Percentiles rank a stretch among this genome's conserved stretches.
These are phyloP conservation scores for Tetragonia tetragonoides DNA, from an alignment of 148 eudicot genomes.

Conservation along the genomic window DNA sequence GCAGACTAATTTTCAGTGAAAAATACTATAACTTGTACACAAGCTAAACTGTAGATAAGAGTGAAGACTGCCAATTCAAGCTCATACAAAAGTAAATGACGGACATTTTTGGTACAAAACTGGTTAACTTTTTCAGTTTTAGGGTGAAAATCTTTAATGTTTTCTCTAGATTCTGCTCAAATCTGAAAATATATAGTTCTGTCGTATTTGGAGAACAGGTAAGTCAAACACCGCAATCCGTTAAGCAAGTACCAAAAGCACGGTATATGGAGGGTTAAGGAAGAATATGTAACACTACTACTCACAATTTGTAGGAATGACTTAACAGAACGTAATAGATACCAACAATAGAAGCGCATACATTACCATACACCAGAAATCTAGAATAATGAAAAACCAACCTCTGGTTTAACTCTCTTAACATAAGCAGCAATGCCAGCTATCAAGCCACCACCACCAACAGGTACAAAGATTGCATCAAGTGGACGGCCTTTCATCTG, in stretches of 20 bases:
- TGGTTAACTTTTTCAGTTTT: neutral
- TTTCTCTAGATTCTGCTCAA: too few species aligned
- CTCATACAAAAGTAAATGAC: neutral
- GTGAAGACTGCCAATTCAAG: neutral
- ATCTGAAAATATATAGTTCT: too few species aligned
- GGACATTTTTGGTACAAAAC: neutral
- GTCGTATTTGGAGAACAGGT: too few species aligned
- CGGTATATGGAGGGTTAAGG: too few species aligned
- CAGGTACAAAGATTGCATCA: constrained; percentile 93
- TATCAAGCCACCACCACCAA: constrained; percentile 96
- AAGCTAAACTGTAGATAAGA: too few species aligned
- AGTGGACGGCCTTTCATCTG: constrained; percentile 61
- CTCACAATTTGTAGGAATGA: neutral
- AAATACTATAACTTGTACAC: too few species aligned
- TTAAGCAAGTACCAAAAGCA: too few species aligned
- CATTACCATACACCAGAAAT: constrained; percentile 1
- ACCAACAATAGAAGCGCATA: neutral
- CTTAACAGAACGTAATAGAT: neutral
- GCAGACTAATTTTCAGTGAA: too few species aligned
- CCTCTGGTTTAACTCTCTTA: constrained; percentile 89
- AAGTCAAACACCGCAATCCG: too few species aligned
- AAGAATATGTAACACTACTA: neutral
- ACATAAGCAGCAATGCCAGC: constrained; percentile 97
- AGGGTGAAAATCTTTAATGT: too few species aligned
- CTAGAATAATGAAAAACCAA: constrained; percentile 23